Conservation (phyloP, 2,329 filamentous ascomycete genomes). For the Xylariaceae sp. region DNA sequence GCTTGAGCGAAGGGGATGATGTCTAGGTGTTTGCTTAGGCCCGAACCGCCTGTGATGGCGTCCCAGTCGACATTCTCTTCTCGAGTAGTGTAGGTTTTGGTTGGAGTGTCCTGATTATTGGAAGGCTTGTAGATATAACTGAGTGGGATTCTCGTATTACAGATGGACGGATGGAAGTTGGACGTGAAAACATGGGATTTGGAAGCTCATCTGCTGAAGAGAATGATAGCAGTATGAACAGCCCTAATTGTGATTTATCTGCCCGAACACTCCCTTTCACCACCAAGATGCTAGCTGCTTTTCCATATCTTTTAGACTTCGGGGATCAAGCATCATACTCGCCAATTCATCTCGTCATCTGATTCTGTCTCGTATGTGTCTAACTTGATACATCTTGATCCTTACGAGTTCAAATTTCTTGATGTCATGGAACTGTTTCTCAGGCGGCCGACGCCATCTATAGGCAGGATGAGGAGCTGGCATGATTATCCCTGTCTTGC, state of each 20-base stretch:
- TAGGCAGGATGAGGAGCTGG: too few relatives aligned
- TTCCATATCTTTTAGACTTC: not conserved
- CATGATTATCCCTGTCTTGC: too few relatives aligned
- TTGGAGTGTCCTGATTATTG: not conserved
- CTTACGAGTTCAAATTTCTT: not conserved
- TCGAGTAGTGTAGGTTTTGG: not conserved
- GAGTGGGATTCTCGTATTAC: not conserved
- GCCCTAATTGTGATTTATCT: not conserved
- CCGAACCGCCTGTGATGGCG: constrained; percentile 3
- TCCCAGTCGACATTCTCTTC: not conserved
- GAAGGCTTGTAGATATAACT: not conserved
- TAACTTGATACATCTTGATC: not conserved
- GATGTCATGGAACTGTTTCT: constrained; percentile 4
- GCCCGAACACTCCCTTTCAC: not conserved
- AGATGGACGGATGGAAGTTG: not conserved
- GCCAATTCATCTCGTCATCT: constrained; percentile 1
- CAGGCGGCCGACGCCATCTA: too few relatives aligned
- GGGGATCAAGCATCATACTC: not conserved
- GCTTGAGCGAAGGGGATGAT: constrained; percentile 28
- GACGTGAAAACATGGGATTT: not conserved
- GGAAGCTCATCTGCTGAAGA: not conserved
- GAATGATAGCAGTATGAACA: too few relatives aligned
- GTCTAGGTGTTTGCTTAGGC: constrained; percentile 22
- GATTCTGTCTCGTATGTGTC: not conserved
- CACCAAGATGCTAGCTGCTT: too few relatives aligned